Evolutionary conservation across 148 eudicot species (phyloP), one percentile per base, ranked within the genome.

Genomic region (Chenopodium album): DNA sequence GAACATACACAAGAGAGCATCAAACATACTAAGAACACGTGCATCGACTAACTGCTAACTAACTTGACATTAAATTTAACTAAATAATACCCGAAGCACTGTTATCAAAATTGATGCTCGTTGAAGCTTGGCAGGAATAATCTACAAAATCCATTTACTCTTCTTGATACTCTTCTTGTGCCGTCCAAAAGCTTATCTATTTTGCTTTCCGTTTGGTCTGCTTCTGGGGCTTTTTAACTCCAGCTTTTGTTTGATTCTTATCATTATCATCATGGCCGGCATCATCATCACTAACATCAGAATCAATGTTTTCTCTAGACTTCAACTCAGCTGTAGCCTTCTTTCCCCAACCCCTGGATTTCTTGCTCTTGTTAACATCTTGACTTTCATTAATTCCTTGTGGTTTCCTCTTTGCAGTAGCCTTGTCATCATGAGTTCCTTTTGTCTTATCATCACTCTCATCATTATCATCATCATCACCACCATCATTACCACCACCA

Each of bases 331-430:
- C 22, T 81, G 34, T 67, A 68, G 71, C 75, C 78, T 71, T 82
- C 77, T 82, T 82, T 68, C 41, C 41, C 79, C 62, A 73, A 72
- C 47, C 78, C 26, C 77, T 41, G 19, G 85, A 44, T 79, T 20
- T 76, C 64, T 75, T 78, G 82, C 20, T 73, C 78, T 73, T 56
- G 32, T 83, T 67, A 14, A 23, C 79, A 79, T 66, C 79, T 13
- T 48, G 48, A 50, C 60, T 69, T 44, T 56, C 76, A 28, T 60
- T 62, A 0, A 4, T 66, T 77, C 34, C 78, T n/a, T 4, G 54
- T 28, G 92, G 70, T 59, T 89, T 88, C 81, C 85, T 80, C 80
- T 89, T 86, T 17, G 78, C 83, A 68, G 88, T 64, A 78, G 88
- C 86, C 50, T 80, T 86, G 71, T 82, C 84, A 56, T 84, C 83